These are phyloP conservation scores for Blastomyces parvus DNA, from an alignment of 2,329 filamentous ascomycete genomes.

Conservation along the genomic window DNA sequence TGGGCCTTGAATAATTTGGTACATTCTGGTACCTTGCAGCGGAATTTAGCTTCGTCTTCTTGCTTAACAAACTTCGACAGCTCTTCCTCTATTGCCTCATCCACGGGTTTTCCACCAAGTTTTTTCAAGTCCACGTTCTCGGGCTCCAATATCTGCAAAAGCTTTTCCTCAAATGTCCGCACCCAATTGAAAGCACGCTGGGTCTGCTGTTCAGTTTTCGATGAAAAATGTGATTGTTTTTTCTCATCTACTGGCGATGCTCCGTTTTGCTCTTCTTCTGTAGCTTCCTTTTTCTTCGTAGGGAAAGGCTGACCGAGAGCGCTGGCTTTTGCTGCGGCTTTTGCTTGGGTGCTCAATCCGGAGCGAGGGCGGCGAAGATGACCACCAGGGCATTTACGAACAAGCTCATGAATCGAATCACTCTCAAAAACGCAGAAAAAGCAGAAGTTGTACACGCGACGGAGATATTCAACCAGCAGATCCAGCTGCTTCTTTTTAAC, in stretches of 20 bases:
- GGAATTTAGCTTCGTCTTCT: conserved; percentile 93
- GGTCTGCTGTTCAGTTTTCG: conserved; percentile 81
- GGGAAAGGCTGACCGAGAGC: conserved; percentile 76
- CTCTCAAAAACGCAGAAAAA: conserved; percentile 99
- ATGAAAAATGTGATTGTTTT: conserved; percentile 58
- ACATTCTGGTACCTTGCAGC: conserved; percentile 93
- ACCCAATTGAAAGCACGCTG: conserved; percentile 98
- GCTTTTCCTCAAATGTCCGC: conserved; percentile 94
- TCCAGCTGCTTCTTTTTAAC: conserved; percentile 96
- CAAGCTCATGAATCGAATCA: conserved; percentile 91
- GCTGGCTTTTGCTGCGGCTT: conserved; percentile 75
- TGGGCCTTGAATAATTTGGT: conserved; percentile 96
- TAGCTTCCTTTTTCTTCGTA: conserved; percentile 61
- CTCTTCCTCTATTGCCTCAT: conserved; percentile 82
- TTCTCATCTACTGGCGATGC: conserved; percentile 60
- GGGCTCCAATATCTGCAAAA: conserved; percentile 84
- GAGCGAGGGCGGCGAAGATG: conserved; percentile 85
- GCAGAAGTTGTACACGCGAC: conserved; percentile 96
- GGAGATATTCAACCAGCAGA: conserved; percentile 88
- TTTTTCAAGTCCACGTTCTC: conserved; percentile 80
- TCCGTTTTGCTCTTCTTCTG: conserved; percentile 52
- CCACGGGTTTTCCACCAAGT: conserved; percentile 75
- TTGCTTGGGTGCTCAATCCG: conserved; percentile 72
- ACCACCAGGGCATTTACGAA: conserved; percentile 92
- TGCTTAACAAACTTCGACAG: conserved; percentile 83